Base-by-base conservation (phyloP, 2,329 filamentous ascomycete genomes). In the Penicillium sp. region DNA sequence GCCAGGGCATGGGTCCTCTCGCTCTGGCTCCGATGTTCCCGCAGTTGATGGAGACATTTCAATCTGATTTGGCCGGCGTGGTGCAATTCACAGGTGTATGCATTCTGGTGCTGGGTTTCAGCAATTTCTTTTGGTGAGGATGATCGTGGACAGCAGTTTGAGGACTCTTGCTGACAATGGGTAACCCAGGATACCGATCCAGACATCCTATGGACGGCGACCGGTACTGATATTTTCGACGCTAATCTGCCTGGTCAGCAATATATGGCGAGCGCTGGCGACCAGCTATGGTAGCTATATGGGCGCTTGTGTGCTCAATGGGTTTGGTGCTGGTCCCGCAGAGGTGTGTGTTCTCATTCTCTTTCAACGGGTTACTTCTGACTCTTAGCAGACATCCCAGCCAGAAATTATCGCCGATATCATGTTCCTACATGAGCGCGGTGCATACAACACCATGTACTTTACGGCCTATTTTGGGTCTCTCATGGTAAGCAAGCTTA, bases 381-480 rank as follows among this genome's bases (percentile, higher is more conserved):
- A 43, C 34, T 6, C 6, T 16, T 27, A 9, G 8, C n/a, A 73
- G 72, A 86, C 82, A 0, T 78, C 83, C 2, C 82, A 84, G 70
- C 84, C 84, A 0, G 78, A 81, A 29, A 79, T 87, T 48, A 86
- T 87, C 62, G 81, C 84, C 3, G 84, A 87, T 62, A 78, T 86
- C 10, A 83, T 84, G 65, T 87, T 88, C 69, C 73, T 88, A 9
- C 82, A 86, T 62, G 82, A 87, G 46, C 78, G 85, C 53, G 84
- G 85, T 7, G 83, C 81, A 16, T 44, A 44, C 41, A 83, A 83
- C 59, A 84, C 81, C 0, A 62, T 82, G 0, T 87, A 87, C 65
- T 87, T 84, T 72, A 79, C 79, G 0, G 74, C 80, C 11, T 87
- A 86, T 67, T 85, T 86, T 74, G 84, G 82, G 2, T 79, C 80